These are phyloP conservation scores for Desmodesmus armatus DNA, from an alignment of 139 green algal species.

Conservation along the genomic window DNA sequence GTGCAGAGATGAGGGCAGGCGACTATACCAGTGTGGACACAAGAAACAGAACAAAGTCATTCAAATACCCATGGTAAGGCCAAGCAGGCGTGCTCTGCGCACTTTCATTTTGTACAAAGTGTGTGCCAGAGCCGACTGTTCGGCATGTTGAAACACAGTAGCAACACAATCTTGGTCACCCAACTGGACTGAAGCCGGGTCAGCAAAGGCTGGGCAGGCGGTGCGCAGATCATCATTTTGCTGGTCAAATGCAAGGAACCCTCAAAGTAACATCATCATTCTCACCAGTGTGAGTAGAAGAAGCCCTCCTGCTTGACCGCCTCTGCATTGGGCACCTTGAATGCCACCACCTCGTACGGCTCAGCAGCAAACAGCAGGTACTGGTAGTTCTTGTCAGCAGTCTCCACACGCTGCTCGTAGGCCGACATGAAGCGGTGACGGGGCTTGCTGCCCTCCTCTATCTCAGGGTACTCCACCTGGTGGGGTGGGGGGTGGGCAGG, in stretches of 20 bases:
- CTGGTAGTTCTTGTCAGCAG: constrained; percentile 91
- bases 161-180: too few species aligned
- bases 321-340: constrained; percentile 96
- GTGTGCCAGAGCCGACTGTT: too few species aligned
- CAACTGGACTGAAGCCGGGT: too few species aligned
- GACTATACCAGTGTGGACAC: too few species aligned
- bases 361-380: constrained; percentile 98
- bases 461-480: constrained; percentile 98
- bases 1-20: too few species aligned
- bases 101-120: too few species aligned
- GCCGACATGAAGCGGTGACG: constrained; percentile 98
- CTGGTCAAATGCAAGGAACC: not conserved
- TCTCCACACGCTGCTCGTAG: constrained; percentile 96
- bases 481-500: not conserved
- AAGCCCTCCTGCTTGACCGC: constrained; percentile 77
- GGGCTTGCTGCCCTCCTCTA: constrained; percentile 89
- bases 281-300: constrained; percentile 94
- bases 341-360: constrained; percentile 97
- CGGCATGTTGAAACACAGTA: too few species aligned
- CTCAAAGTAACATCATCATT: not conserved
- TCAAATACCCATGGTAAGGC: too few species aligned
- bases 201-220: too few species aligned
- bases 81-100: too few species aligned
- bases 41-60: too few species aligned
- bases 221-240: too few species aligned